Evolutionary conservation across 805 yeast genomes (phyloP).

Genomic region (Kuraishia borneana): DNA sequence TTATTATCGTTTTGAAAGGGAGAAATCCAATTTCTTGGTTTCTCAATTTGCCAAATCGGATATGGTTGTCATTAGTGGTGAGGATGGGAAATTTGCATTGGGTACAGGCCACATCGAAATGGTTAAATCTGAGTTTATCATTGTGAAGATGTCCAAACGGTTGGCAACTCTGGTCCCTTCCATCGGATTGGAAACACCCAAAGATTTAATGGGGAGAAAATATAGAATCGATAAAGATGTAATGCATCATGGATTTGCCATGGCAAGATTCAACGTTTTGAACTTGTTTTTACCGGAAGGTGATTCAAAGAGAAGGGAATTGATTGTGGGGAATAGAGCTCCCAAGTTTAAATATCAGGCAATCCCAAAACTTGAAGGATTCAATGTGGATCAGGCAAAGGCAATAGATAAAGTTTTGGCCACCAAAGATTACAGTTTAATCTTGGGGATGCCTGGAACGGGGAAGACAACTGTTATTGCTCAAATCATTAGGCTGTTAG

Average conservation of each 20-base stretch:
- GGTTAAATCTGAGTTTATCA: constrained; percentile 30
- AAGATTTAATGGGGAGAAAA: constrained; percentile 6
- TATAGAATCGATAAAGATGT: constrained; percentile 79
- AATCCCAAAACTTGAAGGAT: constrained; percentile 18
- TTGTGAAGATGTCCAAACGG: constrained; percentile 42
- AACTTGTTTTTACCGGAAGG: constrained; percentile 47
- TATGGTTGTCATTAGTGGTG: constrained; percentile 67
- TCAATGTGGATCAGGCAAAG: constrained; percentile 59
- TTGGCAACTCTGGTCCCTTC: constrained; percentile 26
- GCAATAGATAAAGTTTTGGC: constrained; percentile 60
- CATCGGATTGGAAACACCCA: constrained; percentile 30
- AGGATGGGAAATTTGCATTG: constrained; percentile 63
- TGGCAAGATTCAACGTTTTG: constrained; percentile 67
- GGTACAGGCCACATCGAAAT: constrained; percentile 47
- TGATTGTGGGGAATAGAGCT: constrained; percentile 40
- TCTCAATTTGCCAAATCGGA: constrained; percentile 51
- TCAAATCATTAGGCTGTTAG: constrained; percentile 52
- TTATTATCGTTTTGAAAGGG: constrained; percentile 38
- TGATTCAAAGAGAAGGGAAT: constrained; percentile 29
- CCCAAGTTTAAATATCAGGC: constrained; percentile 29
- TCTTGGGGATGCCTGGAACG: constrained; percentile 97
- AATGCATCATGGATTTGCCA: constrained; percentile 58
- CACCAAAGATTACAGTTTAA: constrained; percentile 65
- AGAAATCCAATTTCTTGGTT: constrained; percentile 10
- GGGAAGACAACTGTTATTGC: constrained; percentile 91